Base-by-base conservation (phyloP, 805 yeast genomes). In the Scheffersomyces spartinae region DNA sequence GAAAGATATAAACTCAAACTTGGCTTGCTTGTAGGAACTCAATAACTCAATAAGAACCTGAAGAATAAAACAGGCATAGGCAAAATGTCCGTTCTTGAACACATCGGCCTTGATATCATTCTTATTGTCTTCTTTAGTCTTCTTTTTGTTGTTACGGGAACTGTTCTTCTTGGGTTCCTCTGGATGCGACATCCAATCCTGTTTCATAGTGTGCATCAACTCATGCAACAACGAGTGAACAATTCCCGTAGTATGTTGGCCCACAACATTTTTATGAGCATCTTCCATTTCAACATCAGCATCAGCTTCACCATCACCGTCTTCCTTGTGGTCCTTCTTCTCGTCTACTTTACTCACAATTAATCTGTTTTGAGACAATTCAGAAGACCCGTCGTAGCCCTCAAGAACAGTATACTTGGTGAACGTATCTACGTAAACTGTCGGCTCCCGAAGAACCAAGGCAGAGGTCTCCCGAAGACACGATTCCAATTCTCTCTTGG, bases 1-100 rank as follows among this genome's bases (percentile, higher is more conserved):
- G 38, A 71, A 86, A 0, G 88, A 74, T 29, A 85, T 53, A 40
- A 86, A 79, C 39, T 85, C 95, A 25, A 80, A 63, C 45, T 86
- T 86, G 26, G 85, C 71, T 33, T 74, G 76, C 33, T 75, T 78
- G 45, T 85, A 86, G 2, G 95, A 80, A 2, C 75, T 69, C 6
- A 86, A 48, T 6, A 84, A 51, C 37, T 86, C 96, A 1, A 74
- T 64, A 20, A 85, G 48, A 0, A 71, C 52, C 36, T 74, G 81
- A 20, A 86, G 51, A 24, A 86, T 49, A 45, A 76, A 85, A 22
- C 76, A 65, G 31, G 74, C 71, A 39, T 80, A 76, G 0, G 74
- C 64, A 47, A 76, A 81, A 16, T 68, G 61, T 6, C 61, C 54
- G 42, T 79, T 80, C 29, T 55, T 61, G 23, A 64, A 47, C 8